A percentile compares a stretch with the other conserved stretches of the same genome.
Conservation (phyloP, 345 rosid species). For the Gossypium australe region DNA sequence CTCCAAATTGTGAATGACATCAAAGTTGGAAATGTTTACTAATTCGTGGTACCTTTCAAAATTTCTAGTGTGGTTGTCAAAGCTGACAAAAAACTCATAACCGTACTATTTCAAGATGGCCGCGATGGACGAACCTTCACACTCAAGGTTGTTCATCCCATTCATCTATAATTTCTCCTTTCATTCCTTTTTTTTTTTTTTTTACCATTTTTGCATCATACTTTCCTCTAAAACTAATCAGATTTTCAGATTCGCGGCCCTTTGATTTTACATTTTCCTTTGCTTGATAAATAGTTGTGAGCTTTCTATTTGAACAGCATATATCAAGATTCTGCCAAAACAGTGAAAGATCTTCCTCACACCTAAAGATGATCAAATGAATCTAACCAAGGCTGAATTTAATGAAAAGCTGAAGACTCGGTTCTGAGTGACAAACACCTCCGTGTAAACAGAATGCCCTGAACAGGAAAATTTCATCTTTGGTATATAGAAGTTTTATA, state of each 20-base stretch:
- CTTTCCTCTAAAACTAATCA: not conserved
- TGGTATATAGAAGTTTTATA: not conserved
- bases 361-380: not conserved
- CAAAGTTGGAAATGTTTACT: constrained; percentile 25
- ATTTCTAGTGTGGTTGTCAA: constrained; percentile 80
- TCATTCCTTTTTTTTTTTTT: not conserved
- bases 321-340: constrained; percentile 2
- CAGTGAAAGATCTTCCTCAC: not conserved
- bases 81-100: constrained; percentile 91
- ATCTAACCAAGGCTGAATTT: not conserved
- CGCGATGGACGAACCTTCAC: constrained; percentile 97
- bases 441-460: not conserved
- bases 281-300: not conserved
- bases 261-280: not conserved
- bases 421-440: not conserved
- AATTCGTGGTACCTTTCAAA: constrained; percentile 22
- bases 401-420: not conserved
- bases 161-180: not conserved
- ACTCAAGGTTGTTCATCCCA: constrained; percentile 58
- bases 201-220: not conserved
- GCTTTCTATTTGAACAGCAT: not conserved
- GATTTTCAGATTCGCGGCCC: constrained; percentile 4
- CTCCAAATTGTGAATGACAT: constrained; percentile 3
- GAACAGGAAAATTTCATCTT: not conserved
- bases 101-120: constrained; percentile 93